phyloP scores from a whole-genome alignment of 1,284 basidiomycete species.

The Cystobasidium slooffiae region DNA sequence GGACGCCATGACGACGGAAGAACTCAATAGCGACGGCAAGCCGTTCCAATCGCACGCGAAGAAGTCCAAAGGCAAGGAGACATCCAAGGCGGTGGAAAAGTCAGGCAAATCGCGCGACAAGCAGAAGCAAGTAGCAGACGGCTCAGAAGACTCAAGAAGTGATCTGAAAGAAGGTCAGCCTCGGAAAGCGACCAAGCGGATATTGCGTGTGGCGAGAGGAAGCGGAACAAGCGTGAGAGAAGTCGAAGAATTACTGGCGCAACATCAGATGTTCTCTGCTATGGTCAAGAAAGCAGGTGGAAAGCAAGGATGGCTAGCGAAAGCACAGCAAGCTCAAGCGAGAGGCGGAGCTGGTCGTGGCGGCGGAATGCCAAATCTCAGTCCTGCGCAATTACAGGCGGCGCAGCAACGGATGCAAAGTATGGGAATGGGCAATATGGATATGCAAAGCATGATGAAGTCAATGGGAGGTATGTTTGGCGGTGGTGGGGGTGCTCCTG shows the following conservation, averaged over 20 bases:
- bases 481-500: constrained; percentile 53
- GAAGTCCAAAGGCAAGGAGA: constrained; percentile 46
- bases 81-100: constrained; percentile 45
- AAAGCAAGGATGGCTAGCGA: constrained; percentile 88
- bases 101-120: constrained; percentile 32
- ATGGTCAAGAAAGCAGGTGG: constrained; percentile 97
- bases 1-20: constrained; percentile 91
- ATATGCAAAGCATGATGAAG: constrained; percentile 47
- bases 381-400: constrained; percentile 80
- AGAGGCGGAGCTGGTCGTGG: constrained; percentile 81
- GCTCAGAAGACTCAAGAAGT: constrained; percentile 20
- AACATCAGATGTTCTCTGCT: constrained; percentile 95
- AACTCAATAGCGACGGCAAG: constrained; percentile 94
- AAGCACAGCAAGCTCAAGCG: constrained; percentile 87
- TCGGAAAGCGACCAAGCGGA: constrained; percentile 70
- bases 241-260: constrained; percentile 92
- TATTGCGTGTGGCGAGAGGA: constrained; percentile 85
- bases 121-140: constrained; percentile 42
- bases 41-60: constrained; percentile 63
- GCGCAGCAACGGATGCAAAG: constrained; percentile 71
- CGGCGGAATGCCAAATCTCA: constrained; percentile 84
- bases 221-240: constrained; percentile 96
- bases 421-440: constrained; percentile 45
- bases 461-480: constrained; percentile 51
- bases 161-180: constrained; percentile 45